phyloP scores from a whole-genome alignment of 23 red algal genomes.

The Gracilaria gracilis region DNA sequence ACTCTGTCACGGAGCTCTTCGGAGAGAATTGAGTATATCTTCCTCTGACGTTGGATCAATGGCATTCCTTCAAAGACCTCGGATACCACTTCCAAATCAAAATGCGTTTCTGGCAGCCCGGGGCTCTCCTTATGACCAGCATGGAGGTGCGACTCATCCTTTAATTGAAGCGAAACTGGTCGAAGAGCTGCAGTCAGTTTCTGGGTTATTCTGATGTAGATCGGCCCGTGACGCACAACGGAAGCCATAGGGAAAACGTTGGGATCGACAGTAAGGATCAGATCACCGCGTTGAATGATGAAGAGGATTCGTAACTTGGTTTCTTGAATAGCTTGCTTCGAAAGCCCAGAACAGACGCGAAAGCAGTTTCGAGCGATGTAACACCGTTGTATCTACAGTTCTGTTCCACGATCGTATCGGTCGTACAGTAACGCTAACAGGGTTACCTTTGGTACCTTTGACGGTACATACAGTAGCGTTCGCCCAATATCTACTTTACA shows the following conservation, averaged over 20 bases:
- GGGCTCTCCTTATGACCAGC: slow-evolving; percentile 73
- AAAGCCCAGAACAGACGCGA: no score
- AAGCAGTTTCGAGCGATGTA: no score
- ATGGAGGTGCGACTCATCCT: slow-evolving; percentile 80
- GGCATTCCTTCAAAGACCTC: slow-evolving; percentile 61
- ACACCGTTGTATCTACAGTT: no score
- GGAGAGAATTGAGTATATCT: slow-evolving; percentile 75
- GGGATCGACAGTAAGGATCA: no score
- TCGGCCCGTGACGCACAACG: slow-evolving; percentile 29
- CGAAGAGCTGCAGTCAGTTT: slow-evolving; percentile 72
- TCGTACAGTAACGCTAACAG: no score
- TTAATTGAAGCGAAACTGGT: slow-evolving; percentile 61
- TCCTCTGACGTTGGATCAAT: slow-evolving; percentile 68
- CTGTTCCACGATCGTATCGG: no score
- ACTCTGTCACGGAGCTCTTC: slow-evolving; percentile 72
- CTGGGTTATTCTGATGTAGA: slow-evolving; percentile 38
- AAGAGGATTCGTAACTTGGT: neutral
- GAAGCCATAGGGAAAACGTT: neutral
- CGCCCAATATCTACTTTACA: no score
- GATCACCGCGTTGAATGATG: neutral
- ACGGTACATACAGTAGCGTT: no score
- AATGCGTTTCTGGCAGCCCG: slow-evolving; percentile 79
- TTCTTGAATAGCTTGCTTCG: no score
- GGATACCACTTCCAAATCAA: slow-evolving; percentile 76
- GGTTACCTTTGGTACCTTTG: no score